Base-by-base conservation (phyloP, 306 rosid species). In the Cucurbita moschata region DNA sequence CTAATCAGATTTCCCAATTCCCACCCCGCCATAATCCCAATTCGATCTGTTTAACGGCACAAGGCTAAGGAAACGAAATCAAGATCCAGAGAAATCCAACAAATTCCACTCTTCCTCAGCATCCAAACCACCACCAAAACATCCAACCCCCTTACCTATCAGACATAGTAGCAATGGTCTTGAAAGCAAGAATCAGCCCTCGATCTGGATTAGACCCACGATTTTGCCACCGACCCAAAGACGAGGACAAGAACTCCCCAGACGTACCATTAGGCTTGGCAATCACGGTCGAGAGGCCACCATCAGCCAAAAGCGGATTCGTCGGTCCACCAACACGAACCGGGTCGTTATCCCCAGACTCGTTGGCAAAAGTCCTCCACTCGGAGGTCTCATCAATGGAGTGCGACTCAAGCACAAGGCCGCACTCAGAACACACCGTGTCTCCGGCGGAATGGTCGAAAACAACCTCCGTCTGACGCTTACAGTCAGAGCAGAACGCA, bases 141-240 rank as follows among this genome's bases (percentile, higher is more conserved):
- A 5, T 30, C 86, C 91, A 95, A 66, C 51, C 16, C 38, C 37
- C 71, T 6, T 46, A 87, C 98, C 98, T 89, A 76, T 94, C 98
- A 15, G 97, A 87, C 96, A 94, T 94, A 77, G 98, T 90, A 42
- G 96, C 98, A 30, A 94, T 94, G 47, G 95, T 89, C 79, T 90
- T 87, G 82, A 94, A 90, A 8, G 97, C 98, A 30, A 85, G 82
- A 10, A 90, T 89, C 79, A 94, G 64, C 5, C 92, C 94, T 23
- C 98, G 97, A 82, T 94, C 98, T 23, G 97, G 94, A 75, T 90
- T 86, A 11, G 92, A 75, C 14, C 98, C 98, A 3, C 98, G 97
- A 77, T 90, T 94, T 95, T 94, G 98, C 98, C 98, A 94, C 66
- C 96, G 86, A 5, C 98, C 94, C 10, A 94, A 85, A 6, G 98